A percentile compares a stretch with the other conserved stretches of the same genome.
Evolutionary conservation across 2,329 filamentous ascomycete genomes (phyloP).

Genomic region (Corynespora cassiicola): DNA sequence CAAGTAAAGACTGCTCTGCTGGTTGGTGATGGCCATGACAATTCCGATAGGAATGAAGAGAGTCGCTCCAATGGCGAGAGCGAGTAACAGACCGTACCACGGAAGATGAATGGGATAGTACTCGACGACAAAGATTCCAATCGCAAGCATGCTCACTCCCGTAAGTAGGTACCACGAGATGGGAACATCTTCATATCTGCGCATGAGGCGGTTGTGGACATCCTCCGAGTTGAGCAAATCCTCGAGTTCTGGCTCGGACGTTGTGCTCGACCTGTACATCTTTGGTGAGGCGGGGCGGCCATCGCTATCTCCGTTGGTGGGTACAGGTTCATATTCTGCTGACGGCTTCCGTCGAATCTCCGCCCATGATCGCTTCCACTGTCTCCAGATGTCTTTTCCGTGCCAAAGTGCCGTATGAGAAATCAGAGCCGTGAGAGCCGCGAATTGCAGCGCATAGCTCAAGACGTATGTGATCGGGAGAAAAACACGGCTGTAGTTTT

Average conservation of each 20-base stretch:
- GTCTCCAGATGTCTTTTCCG: constrained; percentile 79
- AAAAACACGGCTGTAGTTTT: constrained; percentile 83
- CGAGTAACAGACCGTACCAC: constrained; percentile 84
- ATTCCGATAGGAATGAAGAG: constrained; percentile 92
- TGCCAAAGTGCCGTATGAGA: constrained; percentile 87
- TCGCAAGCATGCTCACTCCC: constrained; percentile 75
- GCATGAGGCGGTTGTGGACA: constrained; percentile 85
- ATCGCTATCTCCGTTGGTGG: constrained; percentile 41
- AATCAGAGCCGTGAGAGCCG: constrained; percentile 77
- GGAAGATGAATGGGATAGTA: constrained; percentile 79
- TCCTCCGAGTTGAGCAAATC: constrained; percentile 75
- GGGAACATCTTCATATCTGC: constrained; percentile 80
- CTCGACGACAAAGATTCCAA: constrained; percentile 85
- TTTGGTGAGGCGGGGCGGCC: constrained; percentile 25
- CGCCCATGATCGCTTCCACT: constrained; percentile 73
- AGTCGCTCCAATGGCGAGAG: constrained; percentile 76
- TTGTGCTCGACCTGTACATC: constrained; percentile 32
- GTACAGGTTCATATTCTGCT: constrained; percentile 42
- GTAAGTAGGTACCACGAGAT: constrained; percentile 81
- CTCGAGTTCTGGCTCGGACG: constrained; percentile 48
- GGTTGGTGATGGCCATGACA: constrained; percentile 91
- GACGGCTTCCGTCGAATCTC: constrained; percentile 58
- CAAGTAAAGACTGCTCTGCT: constrained; percentile 84
- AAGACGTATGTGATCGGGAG: constrained; percentile 86
- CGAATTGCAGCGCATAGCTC: constrained; percentile 87